Base-by-base conservation (phyloP, 352 stramenopile species). In the Thalassiosira mediterranea region DNA sequence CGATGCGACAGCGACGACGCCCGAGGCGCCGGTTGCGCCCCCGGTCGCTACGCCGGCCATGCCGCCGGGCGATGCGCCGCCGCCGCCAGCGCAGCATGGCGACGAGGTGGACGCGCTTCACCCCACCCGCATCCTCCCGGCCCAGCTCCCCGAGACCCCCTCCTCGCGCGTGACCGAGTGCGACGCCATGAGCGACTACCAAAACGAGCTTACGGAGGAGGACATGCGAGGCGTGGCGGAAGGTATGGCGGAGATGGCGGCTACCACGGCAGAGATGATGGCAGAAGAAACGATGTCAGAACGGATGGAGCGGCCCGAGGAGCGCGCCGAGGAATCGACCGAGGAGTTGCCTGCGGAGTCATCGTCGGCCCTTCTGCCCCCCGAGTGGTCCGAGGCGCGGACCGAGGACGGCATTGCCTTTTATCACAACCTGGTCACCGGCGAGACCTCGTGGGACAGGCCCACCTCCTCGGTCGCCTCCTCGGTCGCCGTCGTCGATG, bases 381-480 rank as follows among this genome's bases (percentile, higher is more conserved):
- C n/a, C n/a, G n/a, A n/a, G n/a, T n/a, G n/a, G n/a, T n/a, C n/a
- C n/a, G n/a, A n/a, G n/a, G n/a, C n/a, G n/a, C 37, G 37, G 37
- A 44, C 37, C 37, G 8, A 15, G 8, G 37, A 44, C 37, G 8
- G 37, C 37, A n/a, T 44, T 5, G 7, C 34, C 37, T 98, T 98
- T 86, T 98, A 97, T 72, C 96, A 96, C 75, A 96, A 98, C 83
- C 85, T 89, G 8, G 72, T 95, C 19, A 98, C 95, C 8, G 93
- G 94, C 11, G 89, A 97, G 84, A 98, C 94, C 32, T 95, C 94
- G 42, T 98, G 95, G 95, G 96, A 97, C 61, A 94, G 92, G 58
- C 94, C 95, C n/a, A n/a, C n/a, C n/a, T n/a, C n/a, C n/a, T n/a
- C n/a, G n/a, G n/a, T n/a, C n/a, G n/a, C n/a, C n/a, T n/a, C n/a